These are phyloP conservation scores for Hypoxylon sp. DNA, from an alignment of 2,329 filamentous ascomycete genomes.

Conservation along the genomic window DNA sequence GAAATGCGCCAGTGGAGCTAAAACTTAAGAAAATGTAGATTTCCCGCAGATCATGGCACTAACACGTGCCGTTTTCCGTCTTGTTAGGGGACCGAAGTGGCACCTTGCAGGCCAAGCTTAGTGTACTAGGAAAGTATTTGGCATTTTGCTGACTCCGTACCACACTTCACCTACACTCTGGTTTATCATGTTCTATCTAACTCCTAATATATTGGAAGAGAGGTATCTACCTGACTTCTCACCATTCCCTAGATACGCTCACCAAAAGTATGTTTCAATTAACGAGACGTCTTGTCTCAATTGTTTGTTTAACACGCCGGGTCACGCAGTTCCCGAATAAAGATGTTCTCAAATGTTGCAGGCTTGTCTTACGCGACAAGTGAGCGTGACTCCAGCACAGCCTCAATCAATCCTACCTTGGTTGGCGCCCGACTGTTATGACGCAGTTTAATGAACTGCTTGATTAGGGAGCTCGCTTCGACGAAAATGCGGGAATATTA, in stretches of 20 bases:
- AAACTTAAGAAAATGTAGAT: conserved; percentile 9
- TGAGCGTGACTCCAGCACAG: conserved; percentile 41
- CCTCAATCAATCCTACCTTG: conserved; percentile 30
- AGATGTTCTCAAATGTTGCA: conserved; percentile 7
- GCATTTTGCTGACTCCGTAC: conserved; percentile 6
- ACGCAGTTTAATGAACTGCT: conserved; percentile 19
- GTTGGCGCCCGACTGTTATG: conserved; percentile 23
- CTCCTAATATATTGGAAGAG: background rate
- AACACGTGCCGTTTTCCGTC: conserved; percentile 32
- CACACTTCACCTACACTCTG: background rate
- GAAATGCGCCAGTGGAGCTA: conserved; percentile 1
- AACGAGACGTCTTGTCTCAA: background rate
- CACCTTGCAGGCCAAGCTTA: conserved; percentile 19
- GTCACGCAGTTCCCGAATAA: conserved; percentile 4
- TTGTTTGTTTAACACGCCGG: background rate
- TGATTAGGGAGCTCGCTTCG: conserved; percentile 24
- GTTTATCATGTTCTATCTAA: background rate
- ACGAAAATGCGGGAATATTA: background rate
- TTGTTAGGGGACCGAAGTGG: conserved; percentile 11
- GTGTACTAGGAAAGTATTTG: conserved; percentile 11
- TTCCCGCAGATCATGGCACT: conserved; percentile 12
- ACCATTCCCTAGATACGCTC: background rate
- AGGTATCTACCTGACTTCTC: background rate
- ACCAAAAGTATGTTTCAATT: background rate
- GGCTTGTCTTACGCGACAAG: conserved; percentile 7